These are phyloP conservation scores for Leccinum variabile DNA, from an alignment of 1,284 basidiomycete species.

Conservation along the genomic window DNA sequence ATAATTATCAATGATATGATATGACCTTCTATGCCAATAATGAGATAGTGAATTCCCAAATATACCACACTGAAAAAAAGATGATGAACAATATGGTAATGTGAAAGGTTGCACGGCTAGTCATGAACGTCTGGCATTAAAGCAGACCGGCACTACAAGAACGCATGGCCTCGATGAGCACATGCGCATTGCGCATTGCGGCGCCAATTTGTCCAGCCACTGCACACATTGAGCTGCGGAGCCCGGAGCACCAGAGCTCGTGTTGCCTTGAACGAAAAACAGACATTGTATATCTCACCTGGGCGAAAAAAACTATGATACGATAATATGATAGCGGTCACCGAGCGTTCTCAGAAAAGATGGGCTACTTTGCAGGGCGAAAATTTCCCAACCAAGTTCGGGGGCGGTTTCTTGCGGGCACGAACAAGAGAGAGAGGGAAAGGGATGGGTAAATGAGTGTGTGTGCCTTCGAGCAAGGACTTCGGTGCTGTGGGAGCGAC, in stretches of 20 bases:
- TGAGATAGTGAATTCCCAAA: not conserved
- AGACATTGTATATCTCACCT: slow-evolving; percentile 18
- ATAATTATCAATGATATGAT: not conserved
- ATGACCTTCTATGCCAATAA: not conserved
- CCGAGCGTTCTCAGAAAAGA: slow-evolving; percentile 1
- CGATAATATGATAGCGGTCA: not conserved
- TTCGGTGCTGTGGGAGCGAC: not conserved
- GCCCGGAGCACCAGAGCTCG: not conserved
- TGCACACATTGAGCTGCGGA: not conserved
- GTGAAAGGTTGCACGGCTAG: not conserved
- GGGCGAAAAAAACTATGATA: not conserved
- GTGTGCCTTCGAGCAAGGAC: not conserved
- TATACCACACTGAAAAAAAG: slow-evolving; percentile 1
- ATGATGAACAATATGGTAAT: not conserved
- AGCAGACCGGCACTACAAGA: not conserved
- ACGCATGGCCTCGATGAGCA: not conserved
- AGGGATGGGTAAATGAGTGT: slow-evolving; percentile 16
- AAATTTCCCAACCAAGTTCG: not conserved
- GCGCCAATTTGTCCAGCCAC: not conserved
- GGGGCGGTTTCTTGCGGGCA: not conserved
- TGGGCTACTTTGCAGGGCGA: slow-evolving; percentile 2
- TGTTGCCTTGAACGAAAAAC: not conserved
- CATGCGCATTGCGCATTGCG: not conserved
- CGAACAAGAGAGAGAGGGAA: not conserved
- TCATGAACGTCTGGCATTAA: not conserved